Conservation (phyloP, 257 asterid species). For the Coffea eugenioides region DNA sequence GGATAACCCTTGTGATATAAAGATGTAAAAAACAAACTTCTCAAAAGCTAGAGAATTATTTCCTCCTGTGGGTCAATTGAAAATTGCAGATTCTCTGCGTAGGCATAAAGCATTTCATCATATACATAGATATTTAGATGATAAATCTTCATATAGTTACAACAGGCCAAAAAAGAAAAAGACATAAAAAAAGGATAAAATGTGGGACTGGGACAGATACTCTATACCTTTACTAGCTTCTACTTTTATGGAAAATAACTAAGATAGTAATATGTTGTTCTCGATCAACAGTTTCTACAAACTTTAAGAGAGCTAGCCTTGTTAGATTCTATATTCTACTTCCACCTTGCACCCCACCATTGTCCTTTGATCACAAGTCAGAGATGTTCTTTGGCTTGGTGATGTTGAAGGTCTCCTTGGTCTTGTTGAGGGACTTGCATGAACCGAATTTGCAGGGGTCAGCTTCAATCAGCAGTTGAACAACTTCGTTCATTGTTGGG, state of each 20-base stretch:
- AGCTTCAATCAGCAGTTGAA: slow-evolving; percentile 69
- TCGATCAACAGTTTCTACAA: slow-evolving; percentile 8
- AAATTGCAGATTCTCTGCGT: slow-evolving; percentile 33
- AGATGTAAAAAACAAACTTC: slow-evolving; percentile 17
- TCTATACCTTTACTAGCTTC: slow-evolving; percentile 11
- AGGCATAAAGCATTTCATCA: slow-evolving; percentile 34
- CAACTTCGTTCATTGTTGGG: slow-evolving; percentile 82
- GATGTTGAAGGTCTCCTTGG: slow-evolving; percentile 25
- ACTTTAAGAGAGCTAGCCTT: slow-evolving; percentile 18
- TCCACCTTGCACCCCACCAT: slow-evolving; percentile 17
- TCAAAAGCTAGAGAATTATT: slow-evolving; percentile 25
- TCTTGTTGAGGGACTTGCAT: slow-evolving; percentile 40
- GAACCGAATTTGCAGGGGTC: slow-evolving; percentile 63
- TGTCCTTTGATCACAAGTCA: slow-evolving; percentile 20
- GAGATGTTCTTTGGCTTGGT: slow-evolving; percentile 27
- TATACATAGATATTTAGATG: not conserved
- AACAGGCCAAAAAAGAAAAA: slow-evolving; percentile 32
- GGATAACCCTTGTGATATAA: slow-evolving; percentile 28
- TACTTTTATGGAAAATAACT: slow-evolving; percentile 18
- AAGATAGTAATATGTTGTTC: slow-evolving; percentile 1
- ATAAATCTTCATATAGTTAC: slow-evolving; percentile 27
- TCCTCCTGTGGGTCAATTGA: slow-evolving; percentile 37
- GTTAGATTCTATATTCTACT: slow-evolving; percentile 22
- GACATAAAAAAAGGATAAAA: slow-evolving; percentile 17
- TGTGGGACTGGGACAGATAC: slow-evolving; percentile 18